Conservation (phyloP, 2,329 filamentous ascomycete species). For the Fusarium fracticaudum region DNA sequence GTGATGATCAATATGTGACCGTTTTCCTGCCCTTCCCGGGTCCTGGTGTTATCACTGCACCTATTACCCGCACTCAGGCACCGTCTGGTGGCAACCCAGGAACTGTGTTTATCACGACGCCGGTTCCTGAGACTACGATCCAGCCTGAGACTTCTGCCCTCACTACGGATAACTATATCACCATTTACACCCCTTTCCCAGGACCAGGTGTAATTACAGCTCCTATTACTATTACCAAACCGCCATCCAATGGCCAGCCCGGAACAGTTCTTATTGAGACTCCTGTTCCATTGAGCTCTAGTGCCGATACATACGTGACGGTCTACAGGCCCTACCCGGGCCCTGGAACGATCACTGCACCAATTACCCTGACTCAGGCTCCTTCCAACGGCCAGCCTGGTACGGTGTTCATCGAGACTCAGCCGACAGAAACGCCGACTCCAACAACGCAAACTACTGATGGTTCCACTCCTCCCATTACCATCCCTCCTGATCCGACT, state of each 20-base stretch:
- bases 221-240: slow-evolving; percentile 26
- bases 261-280: slow-evolving; percentile 30
- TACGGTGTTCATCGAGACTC: slow-evolving; percentile 30
- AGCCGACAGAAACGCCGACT: neutral
- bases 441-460: neutral
- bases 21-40: slow-evolving; percentile 21
- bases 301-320: slow-evolving; percentile 23
- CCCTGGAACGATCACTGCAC: slow-evolving; percentile 23
- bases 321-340: slow-evolving; percentile 31
- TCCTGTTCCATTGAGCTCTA: slow-evolving; percentile 17
- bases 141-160: neutral
- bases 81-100: slow-evolving; percentile 13
- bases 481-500: slow-evolving; percentile 19
- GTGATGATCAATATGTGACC: slow-evolving; percentile 3
- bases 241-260: slow-evolving; percentile 18
- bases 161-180: slow-evolving; percentile 22
- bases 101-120: slow-evolving; percentile 30
- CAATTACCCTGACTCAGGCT: slow-evolving; percentile 27
- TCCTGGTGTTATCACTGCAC: slow-evolving; percentile 21
- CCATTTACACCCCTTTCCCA: slow-evolving; percentile 28
- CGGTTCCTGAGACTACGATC: neutral
- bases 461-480: neutral
- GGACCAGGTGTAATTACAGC: slow-evolving; percentile 17
- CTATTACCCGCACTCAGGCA: slow-evolving; percentile 21
- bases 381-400: slow-evolving; percentile 29